Evolutionary conservation across 768 basidiomycete genomes (phyloP).

Genomic region (Suillus fuscotomentosus): DNA sequence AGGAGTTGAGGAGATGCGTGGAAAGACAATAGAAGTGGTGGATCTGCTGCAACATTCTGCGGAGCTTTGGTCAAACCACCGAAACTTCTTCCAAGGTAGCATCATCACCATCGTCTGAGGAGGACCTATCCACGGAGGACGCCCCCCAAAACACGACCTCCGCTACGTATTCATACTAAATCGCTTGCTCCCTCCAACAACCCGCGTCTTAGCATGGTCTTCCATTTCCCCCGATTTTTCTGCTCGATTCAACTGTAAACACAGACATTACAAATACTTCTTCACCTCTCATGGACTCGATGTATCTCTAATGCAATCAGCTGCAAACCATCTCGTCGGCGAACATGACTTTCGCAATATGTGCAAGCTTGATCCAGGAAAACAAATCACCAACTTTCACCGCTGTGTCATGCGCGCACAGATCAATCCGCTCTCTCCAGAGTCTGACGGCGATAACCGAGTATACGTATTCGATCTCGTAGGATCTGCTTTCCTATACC

Average conservation of each 20-base stretch:
- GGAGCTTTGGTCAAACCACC: constrained; percentile 40
- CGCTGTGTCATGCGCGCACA: constrained; percentile 68
- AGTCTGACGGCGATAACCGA: constrained; percentile 15
- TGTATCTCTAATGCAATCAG: constrained; percentile 71
- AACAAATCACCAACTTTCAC: constrained; percentile 82
- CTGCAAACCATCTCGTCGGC: constrained; percentile 70
- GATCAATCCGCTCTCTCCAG: constrained; percentile 45
- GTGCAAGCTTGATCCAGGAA: constrained; percentile 89
- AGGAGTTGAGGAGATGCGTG: constrained; percentile 66
- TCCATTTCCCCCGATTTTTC: constrained; percentile 80
- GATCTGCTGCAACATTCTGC: constrained; percentile 80
- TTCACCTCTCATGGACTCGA: constrained; percentile 65
- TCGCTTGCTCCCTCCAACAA: neutral
- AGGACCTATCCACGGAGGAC: neutral
- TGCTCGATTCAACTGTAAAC: constrained; percentile 82
- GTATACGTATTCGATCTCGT: constrained; percentile 77
- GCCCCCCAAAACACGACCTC: neutral
- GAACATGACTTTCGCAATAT: constrained; percentile 96
- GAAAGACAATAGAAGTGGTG: constrained; percentile 78
- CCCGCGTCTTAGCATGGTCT: constrained; percentile 80
- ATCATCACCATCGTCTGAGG: no score
- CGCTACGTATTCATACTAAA: neutral
- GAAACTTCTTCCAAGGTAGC: neutral
- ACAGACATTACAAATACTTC: constrained; percentile 97
- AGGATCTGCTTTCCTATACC: constrained; percentile 89